phyloP scores from a whole-genome alignment of 176 grass and related monocot species.

The Oropetium thomaeum region DNA sequence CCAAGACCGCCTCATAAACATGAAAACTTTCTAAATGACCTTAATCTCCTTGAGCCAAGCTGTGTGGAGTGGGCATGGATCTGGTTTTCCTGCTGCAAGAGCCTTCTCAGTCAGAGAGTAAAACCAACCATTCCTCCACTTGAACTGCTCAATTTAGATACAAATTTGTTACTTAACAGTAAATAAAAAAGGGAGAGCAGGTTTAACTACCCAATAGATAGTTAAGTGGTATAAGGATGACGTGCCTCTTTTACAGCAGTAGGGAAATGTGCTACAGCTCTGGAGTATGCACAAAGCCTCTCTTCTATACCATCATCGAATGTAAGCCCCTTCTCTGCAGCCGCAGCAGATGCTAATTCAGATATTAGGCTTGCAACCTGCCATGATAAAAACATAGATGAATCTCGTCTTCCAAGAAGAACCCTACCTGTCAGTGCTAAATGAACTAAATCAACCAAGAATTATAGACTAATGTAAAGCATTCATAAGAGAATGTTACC shows the following conservation, averaged over 20 bases:
- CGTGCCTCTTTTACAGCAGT: constrained; percentile 94
- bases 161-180: not conserved
- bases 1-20: not conserved
- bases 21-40: constrained; percentile 48
- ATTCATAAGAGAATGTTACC: constrained; percentile 34
- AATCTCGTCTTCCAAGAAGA: not conserved
- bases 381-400: not conserved
- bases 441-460: not conserved
- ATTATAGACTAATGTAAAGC: not conserved
- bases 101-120: constrained; percentile 80
- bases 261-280: constrained; percentile 87
- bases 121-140: constrained; percentile 98
- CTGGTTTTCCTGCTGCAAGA: constrained; percentile 53
- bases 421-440: not conserved
- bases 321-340: constrained; percentile 51
- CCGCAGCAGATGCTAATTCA: constrained; percentile 65
- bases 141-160: constrained; percentile 58
- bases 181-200: not conserved
- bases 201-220: not conserved
- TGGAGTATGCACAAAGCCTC: constrained; percentile 74
- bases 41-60: constrained; percentile 98
- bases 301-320: constrained; percentile 79
- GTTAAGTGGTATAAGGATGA: not conserved
- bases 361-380: constrained; percentile 74
- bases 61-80: constrained; percentile 88